These are phyloP conservation scores for Hippophae gyantsensis DNA, from an alignment of 306 rosid genomes.

Conservation along the genomic window DNA sequence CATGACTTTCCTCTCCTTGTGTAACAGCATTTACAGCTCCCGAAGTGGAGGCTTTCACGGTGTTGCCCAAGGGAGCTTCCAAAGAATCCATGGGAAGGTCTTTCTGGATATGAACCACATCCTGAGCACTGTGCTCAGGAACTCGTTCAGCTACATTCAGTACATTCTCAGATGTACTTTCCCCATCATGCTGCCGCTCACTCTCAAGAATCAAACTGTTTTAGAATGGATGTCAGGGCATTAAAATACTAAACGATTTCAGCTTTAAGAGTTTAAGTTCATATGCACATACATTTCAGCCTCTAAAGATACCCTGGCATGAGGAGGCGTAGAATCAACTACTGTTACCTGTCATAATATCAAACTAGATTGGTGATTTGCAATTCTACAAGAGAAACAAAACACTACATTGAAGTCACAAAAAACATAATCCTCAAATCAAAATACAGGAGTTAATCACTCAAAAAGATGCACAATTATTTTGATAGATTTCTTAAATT, in stretches of 20 bases:
- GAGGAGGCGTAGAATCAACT: slow-evolving; percentile 17
- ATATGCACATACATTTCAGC: slow-evolving; percentile 34
- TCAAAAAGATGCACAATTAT: background rate
- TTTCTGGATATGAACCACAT: slow-evolving; percentile 21
- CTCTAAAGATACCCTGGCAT: slow-evolving; percentile 27
- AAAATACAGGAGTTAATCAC: background rate
- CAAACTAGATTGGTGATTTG: slow-evolving; percentile 7
- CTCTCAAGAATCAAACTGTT: slow-evolving; percentile 24
- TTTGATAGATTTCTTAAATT: background rate
- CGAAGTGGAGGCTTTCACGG: slow-evolving; percentile 20
- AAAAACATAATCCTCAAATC: background rate
- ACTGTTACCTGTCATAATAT: slow-evolving; percentile 30
- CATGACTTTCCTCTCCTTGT: slow-evolving; percentile 21
- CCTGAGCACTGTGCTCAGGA: slow-evolving; percentile 18
- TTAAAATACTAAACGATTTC: background rate
- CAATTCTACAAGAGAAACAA: background rate
- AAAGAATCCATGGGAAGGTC: slow-evolving; percentile 20
- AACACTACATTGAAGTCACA: background rate
- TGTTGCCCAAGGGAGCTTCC: slow-evolving; percentile 23
- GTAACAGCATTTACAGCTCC: slow-evolving; percentile 13
- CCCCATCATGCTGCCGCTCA: slow-evolving; percentile 21
- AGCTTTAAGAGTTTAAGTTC: slow-evolving; percentile 15
- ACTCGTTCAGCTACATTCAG: slow-evolving; percentile 23
- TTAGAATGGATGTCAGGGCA: slow-evolving; percentile 12
- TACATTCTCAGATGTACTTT: slow-evolving; percentile 12